phyloP scores from a whole-genome alignment of 2,329 filamentous ascomycete genomes.

The Tolypocladium guangdongense region DNA sequence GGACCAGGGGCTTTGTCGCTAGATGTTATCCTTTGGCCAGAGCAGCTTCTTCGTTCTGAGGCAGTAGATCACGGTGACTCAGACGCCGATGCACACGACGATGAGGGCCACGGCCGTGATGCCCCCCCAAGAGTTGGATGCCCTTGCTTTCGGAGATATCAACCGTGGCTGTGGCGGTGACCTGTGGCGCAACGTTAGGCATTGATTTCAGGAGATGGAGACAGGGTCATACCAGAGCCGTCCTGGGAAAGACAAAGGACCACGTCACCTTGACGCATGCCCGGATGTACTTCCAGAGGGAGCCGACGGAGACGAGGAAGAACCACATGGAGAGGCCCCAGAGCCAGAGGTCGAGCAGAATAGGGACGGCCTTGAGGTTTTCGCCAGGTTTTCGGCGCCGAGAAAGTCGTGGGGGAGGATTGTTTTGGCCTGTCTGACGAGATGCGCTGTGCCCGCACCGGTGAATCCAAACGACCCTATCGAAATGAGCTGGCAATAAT shows the following conservation, averaged over 20 bases:
- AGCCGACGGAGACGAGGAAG: slow-evolving; percentile 69
- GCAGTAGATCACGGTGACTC: slow-evolving; percentile 59
- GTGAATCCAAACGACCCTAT: slow-evolving; percentile 63
- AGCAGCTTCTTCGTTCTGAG: slow-evolving; percentile 56
- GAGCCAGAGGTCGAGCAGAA: slow-evolving; percentile 65
- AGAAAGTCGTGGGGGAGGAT: slow-evolving; percentile 34
- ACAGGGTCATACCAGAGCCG: slow-evolving; percentile 41
- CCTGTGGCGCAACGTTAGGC: slow-evolving; percentile 7
- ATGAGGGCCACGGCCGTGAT: slow-evolving; percentile 57
- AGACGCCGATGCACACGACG: slow-evolving; percentile 57
- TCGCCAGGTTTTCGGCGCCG: slow-evolving; percentile 28
- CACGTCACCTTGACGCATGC: slow-evolving; percentile 55
- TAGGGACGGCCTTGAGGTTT: slow-evolving; percentile 34
- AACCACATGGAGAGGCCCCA: slow-evolving; percentile 81
- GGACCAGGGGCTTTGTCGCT: not conserved
- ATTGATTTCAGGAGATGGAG: not conserved
- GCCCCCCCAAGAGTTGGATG: slow-evolving; percentile 57
- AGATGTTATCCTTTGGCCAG: slow-evolving; percentile 53
- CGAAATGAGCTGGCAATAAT: slow-evolving; percentile 52
- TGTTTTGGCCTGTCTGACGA: slow-evolving; percentile 30
- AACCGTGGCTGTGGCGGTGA: slow-evolving; percentile 63
- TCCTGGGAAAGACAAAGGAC: slow-evolving; percentile 74
- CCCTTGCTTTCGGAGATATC: slow-evolving; percentile 46
- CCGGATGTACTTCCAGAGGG: slow-evolving; percentile 56
- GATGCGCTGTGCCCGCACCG: slow-evolving; percentile 34